Evolutionary conservation across 2,329 filamentous ascomycete genomes (phyloP).

Genomic region (Boeremia lycopersici): DNA sequence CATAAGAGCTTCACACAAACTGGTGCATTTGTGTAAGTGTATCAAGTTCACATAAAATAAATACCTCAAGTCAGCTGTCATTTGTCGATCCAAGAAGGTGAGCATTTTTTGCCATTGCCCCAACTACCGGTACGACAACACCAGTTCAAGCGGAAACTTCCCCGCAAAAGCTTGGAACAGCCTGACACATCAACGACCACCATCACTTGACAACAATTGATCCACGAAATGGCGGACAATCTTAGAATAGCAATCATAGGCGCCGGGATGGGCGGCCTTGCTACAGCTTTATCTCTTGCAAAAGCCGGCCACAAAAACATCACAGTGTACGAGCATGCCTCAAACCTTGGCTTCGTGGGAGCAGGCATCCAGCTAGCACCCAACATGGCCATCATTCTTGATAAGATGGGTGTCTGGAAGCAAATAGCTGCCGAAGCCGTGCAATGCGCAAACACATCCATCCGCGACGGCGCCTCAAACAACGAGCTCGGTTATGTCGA

Average conservation of each 20-base stretch:
- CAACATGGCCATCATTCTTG: conserved; percentile 79
- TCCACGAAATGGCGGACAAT: conserved; percentile 34
- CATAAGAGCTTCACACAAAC: conserved; percentile 8
- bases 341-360: conserved; percentile 78
- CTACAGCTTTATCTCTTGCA: conserved; percentile 73
- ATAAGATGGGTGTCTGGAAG: conserved; percentile 74
- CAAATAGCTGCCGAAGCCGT: conserved; percentile 74
- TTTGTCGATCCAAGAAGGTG: not conserved
- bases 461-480: conserved; percentile 73
- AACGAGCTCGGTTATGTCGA: conserved; percentile 73
- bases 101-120: not conserved
- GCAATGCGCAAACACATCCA: conserved; percentile 72
- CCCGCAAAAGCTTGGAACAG: not conserved
- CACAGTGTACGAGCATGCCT: conserved; percentile 74
- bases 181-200: not conserved
- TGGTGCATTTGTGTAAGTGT: not conserved
- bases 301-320: conserved; percentile 77
- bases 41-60: not conserved
- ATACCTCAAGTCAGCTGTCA: not conserved
- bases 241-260: conserved; percentile 43
- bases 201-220: not conserved
- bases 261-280: conserved; percentile 78
- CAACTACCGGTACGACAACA: not conserved
- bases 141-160: not conserved
- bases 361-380: conserved; percentile 85